phyloP scores from a whole-genome alignment of 2,329 filamentous ascomycete genomes.

The Bertia moriformis region DNA sequence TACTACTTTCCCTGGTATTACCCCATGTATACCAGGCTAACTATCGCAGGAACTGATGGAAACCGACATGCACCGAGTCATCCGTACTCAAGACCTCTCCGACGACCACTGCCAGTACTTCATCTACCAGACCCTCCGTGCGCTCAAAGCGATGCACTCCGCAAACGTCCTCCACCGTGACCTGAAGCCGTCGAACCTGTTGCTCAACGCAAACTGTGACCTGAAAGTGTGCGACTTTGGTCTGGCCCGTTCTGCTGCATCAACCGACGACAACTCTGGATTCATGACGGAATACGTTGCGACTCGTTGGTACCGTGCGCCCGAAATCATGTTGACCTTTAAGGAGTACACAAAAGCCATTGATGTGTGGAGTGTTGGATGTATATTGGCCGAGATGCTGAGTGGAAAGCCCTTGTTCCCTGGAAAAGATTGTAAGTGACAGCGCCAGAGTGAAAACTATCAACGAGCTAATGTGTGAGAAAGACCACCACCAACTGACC shows the following conservation, averaged over 20 bases:
- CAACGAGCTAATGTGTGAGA: slow-evolving; percentile 3
- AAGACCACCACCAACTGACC: slow-evolving; percentile 94
- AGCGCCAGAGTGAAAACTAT: not conserved
- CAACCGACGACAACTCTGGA: slow-evolving; percentile 97
- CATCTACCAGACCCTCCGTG: slow-evolving; percentile 97
- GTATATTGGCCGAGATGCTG: slow-evolving; percentile 95
- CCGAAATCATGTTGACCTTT: slow-evolving; percentile 99
- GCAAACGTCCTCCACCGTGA: slow-evolving; percentile 96
- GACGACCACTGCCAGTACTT: slow-evolving; percentile 99
- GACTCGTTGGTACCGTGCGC: slow-evolving; percentile 95
- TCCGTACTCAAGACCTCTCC: slow-evolving; percentile 93
- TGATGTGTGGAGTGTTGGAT: slow-evolving; percentile 97
- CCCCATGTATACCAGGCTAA: slow-evolving; percentile 3
- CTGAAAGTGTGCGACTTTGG: slow-evolving; percentile 98
- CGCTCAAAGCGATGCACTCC: slow-evolving; percentile 97
- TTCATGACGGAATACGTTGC: slow-evolving; percentile 99
- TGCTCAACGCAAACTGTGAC: slow-evolving; percentile 97
- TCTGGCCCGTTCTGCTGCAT: slow-evolving; percentile 84
- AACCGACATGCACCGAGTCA: slow-evolving; percentile 98
- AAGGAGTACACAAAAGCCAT: slow-evolving; percentile 99
- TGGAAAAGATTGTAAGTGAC: slow-evolving; percentile 80
- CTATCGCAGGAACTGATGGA: slow-evolving; percentile 86
- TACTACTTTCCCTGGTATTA: slow-evolving; percentile 27
- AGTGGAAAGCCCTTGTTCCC: slow-evolving; percentile 97
- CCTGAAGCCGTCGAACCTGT: slow-evolving; percentile 89